A percentile compares a stretch with the other conserved stretches of the same genome.
Evolutionary conservation across 2,329 filamentous ascomycete species (phyloP).

Genomic region (Cytospora chrysosperma): DNA sequence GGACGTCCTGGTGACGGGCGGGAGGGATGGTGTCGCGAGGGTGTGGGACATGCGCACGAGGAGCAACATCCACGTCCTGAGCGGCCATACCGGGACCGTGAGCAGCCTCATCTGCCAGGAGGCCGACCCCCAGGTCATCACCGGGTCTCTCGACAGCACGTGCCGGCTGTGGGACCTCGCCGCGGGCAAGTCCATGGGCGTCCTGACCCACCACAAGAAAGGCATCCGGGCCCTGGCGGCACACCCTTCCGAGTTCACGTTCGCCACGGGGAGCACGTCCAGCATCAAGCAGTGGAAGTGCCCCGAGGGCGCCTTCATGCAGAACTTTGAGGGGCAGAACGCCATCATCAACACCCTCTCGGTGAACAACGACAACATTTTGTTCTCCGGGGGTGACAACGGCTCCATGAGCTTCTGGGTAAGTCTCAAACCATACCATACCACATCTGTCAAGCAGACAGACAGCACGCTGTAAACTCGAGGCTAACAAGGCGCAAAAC

Average conservation of each 20-base stretch:
- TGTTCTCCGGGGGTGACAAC: slow-evolving; percentile 95
- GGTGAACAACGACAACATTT: slow-evolving; percentile 90
- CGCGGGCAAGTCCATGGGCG: slow-evolving; percentile 92
- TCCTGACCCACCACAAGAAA: slow-evolving; percentile 98
- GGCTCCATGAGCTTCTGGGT: slow-evolving; percentile 92
- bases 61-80: slow-evolving; percentile 90
- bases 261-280: slow-evolving; percentile 85
- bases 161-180: slow-evolving; percentile 94
- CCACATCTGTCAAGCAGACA: too few species aligned
- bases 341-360: slow-evolving; percentile 92
- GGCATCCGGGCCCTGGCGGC: slow-evolving; percentile 81
- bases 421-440: background rate
- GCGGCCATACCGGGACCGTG: slow-evolving; percentile 88
- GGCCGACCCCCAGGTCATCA: slow-evolving; percentile 93
- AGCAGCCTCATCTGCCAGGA: slow-evolving; percentile 90
- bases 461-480: too few species aligned
- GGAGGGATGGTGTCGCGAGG: slow-evolving; percentile 87
- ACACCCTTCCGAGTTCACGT: slow-evolving; percentile 93
- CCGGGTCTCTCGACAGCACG: slow-evolving; percentile 86
- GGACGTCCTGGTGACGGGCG: slow-evolving; percentile 91
- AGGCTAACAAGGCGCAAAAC: background rate
- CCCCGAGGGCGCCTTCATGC: slow-evolving; percentile 97
- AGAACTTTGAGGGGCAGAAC: slow-evolving; percentile 97
- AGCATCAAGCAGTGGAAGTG: slow-evolving; percentile 99
- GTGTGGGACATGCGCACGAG: slow-evolving; percentile 99